Evolutionary conservation across 1,284 basidiomycete species (phyloP).

Genomic region (Ceratorhiza oryzae-sativae): DNA sequence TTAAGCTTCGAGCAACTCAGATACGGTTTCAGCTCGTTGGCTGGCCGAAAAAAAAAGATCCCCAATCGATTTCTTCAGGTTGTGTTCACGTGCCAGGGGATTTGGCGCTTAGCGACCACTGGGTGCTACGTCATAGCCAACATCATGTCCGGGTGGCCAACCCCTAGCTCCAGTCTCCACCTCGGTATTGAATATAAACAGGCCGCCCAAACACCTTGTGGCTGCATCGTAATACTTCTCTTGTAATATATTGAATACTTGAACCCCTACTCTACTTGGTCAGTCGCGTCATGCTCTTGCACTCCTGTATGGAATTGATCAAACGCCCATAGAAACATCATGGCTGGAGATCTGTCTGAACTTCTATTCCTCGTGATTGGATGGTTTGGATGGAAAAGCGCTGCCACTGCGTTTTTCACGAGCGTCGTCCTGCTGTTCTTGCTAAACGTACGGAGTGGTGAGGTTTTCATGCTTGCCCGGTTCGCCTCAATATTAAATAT

Average conservation of each 20-base stretch:
- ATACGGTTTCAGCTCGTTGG: no score
- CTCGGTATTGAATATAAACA: neutral
- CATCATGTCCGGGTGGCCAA: conserved; percentile 10
- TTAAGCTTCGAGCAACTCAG: no score
- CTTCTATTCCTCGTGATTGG: conserved; percentile 35
- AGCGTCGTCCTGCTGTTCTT: conserved; percentile 29
- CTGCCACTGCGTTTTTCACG: conserved; percentile 21
- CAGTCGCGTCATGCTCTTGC: neutral
- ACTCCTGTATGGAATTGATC: neutral
- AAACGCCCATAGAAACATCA: neutral
- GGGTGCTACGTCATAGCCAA: conserved; percentile 4
- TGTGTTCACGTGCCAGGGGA: neutral
- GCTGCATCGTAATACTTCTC: no score
- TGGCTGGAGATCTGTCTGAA: conserved; percentile 36
- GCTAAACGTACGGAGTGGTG: conserved; percentile 31
- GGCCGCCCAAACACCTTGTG: no score
- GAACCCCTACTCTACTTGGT: no score
- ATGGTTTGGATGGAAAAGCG: conserved; percentile 38
- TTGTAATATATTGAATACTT: no score
- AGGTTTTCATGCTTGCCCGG: neutral
- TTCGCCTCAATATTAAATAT: neutral
- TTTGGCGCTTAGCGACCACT: neutral
- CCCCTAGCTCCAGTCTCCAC: neutral
- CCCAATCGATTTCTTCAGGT: no score
- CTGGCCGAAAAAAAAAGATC: no score